These are phyloP conservation scores for Rutstroemia sp. DNA, from an alignment of 2,329 filamentous ascomycete species.

Conservation along the genomic window DNA sequence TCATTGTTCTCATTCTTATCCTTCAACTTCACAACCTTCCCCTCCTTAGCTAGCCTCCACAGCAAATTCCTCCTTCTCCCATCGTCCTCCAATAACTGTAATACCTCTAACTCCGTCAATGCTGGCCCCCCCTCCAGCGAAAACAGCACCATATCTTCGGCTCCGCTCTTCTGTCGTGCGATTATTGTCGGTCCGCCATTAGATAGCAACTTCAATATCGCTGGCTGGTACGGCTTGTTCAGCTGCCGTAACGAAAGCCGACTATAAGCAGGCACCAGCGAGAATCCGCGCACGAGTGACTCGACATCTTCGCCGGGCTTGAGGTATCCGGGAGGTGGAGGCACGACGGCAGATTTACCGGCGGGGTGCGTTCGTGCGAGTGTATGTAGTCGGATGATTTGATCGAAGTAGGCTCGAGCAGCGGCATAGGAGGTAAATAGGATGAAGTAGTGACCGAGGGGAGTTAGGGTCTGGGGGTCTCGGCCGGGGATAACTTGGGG, in stretches of 20 bases:
- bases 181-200: slow-evolving; percentile 27
- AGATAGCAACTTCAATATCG: slow-evolving; percentile 29
- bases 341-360: slow-evolving; percentile 29
- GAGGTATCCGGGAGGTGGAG: slow-evolving; percentile 35
- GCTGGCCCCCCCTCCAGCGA: slow-evolving; percentile 17
- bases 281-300: slow-evolving; percentile 40
- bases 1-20: neutral
- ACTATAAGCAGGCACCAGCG: slow-evolving; percentile 38
- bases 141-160: slow-evolving; percentile 26
- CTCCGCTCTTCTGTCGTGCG: slow-evolving; percentile 11
- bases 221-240: slow-evolving; percentile 28
- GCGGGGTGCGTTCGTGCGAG: slow-evolving; percentile 22
- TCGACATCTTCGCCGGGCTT: slow-evolving; percentile 40
- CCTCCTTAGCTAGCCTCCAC: slow-evolving; percentile 24
- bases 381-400: slow-evolving; percentile 43
- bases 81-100: slow-evolving; percentile 21
- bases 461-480: slow-evolving; percentile 54
- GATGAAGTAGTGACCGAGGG: slow-evolving; percentile 59
- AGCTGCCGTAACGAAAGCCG: slow-evolving; percentile 30
- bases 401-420: slow-evolving; percentile 53
- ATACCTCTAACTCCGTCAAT: slow-evolving; percentile 15
- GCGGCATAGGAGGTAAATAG: slow-evolving; percentile 55
- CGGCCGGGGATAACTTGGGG: slow-evolving; percentile 52
- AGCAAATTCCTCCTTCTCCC: slow-evolving; percentile 27
- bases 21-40: neutral